Evolutionary conservation across 2,329 filamentous ascomycete genomes (phyloP).

Genomic region (Paraphaeosphaeria minitans): DNA sequence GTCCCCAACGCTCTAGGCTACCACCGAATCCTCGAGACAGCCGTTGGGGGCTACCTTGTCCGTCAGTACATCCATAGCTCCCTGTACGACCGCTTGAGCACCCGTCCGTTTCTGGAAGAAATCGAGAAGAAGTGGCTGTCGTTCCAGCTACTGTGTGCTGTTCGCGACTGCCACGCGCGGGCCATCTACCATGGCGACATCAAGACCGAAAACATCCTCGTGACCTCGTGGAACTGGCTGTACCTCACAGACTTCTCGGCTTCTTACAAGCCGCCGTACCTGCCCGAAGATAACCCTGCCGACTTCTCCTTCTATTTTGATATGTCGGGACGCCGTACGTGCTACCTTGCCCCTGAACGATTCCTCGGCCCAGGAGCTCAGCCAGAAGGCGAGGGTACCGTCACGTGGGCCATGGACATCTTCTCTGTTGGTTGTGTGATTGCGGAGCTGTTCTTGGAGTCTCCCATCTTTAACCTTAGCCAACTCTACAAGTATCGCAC

Average conservation of each 20-base stretch:
- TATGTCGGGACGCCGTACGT: constrained; percentile 86
- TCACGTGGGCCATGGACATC: constrained; percentile 96
- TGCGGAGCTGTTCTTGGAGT: constrained; percentile 91
- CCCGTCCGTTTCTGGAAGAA: constrained; percentile 92
- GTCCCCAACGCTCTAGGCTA: constrained; percentile 92
- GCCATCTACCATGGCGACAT: constrained; percentile 97
- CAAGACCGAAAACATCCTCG: constrained; percentile 95
- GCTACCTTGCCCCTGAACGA: constrained; percentile 92
- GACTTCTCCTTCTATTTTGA: constrained; percentile 99
- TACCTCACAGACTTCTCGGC: constrained; percentile 98
- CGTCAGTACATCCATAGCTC: constrained; percentile 96
- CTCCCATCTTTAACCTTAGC: constrained; percentile 95
- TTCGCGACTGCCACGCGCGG: constrained; percentile 87
- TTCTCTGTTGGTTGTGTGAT: constrained; percentile 98
- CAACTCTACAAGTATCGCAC: constrained; percentile 94
- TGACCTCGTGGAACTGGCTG: constrained; percentile 99
- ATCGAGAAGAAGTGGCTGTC: constrained; percentile 99
- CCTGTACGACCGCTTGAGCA: constrained; percentile 93
- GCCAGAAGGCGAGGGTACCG: constrained; percentile 64
- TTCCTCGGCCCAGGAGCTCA: constrained; percentile 76
- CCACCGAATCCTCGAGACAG: constrained; percentile 88
- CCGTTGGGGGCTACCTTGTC: constrained; percentile 88
- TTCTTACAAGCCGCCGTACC: constrained; percentile 88
- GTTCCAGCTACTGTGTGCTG: constrained; percentile 89
- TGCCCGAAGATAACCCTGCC: constrained; percentile 95